Base-by-base conservation (phyloP, 768 basidiomycete genomes). In the Daedalea quercina region DNA sequence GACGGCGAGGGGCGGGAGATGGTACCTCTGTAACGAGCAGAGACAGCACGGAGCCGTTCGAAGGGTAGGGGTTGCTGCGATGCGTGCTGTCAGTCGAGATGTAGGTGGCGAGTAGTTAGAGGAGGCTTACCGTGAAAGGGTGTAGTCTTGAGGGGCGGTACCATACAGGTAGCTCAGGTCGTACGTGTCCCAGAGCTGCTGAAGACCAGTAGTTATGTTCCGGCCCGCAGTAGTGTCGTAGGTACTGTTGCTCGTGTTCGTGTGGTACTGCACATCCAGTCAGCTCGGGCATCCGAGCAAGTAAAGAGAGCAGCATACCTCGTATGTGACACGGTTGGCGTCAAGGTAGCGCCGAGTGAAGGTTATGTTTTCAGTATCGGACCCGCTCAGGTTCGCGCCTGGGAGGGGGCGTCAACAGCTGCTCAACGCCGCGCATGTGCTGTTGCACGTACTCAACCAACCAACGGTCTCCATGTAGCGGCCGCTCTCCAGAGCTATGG, bases 381-480 rank as follows among this genome's bases (percentile, higher is more conserved):
- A 65, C 47, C 62, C 65, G 40, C 74, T 71, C 26, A 82, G 67
- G 43, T 84, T 74, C 1, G 76, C 77, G 47, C 75, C 79, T 80
- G 58, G 9, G 28, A 15, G 43, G 17, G 20, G n/a, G 51, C 47
- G 31, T 48, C 47, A 44, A 33, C 28, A 11, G 17, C 37, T 23
- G 9, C 11, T 34, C n/a, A 44, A 48, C 22, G 19, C 15, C 6
- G 42, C n/a, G 15, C 31, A 31, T 12, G 22, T 51, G 26, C 54
- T 47, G 35, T 13, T 8, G 35, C 31, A 1, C 12, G 33, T 9
- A 84, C 87, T 84, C 73, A 87, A 70, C 80, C 82, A 90, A 9
- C 90, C 91, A 50, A 94, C 73, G 9, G 93, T 96, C 70, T 96
- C 94, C 85, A 95, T 88, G 64, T 94, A 95, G 22, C 90, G 74